These are phyloP conservation scores for Aspergillus haitiensis DNA, from an alignment of 495 filamentous ascomycete species.

Conservation along the genomic window DNA sequence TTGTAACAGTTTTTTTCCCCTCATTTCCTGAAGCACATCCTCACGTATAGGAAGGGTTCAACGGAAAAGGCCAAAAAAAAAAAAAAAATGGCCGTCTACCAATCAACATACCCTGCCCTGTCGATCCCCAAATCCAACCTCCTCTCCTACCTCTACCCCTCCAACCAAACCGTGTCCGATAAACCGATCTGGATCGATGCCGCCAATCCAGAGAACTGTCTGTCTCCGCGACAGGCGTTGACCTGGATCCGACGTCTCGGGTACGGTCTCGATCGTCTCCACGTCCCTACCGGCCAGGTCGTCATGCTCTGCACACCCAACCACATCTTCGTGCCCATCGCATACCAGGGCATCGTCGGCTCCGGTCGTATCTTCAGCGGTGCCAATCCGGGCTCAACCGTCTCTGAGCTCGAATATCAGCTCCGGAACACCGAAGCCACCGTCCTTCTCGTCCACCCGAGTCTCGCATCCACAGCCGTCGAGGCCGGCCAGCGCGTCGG, in stretches of 20 bases:
- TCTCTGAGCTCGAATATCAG: slow-evolving; percentile 44
- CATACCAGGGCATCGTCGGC: slow-evolving; percentile 50
- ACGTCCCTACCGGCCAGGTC: slow-evolving; percentile 39
- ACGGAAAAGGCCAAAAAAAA: no score
- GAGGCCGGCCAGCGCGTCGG: slow-evolving; percentile 31
- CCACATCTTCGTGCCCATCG: slow-evolving; percentile 48
- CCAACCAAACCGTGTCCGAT: slow-evolving; percentile 31
- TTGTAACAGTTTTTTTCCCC: no score
- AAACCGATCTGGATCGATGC: slow-evolving; percentile 49
- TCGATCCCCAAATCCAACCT: slow-evolving; percentile 45
- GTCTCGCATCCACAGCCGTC: slow-evolving; percentile 17
- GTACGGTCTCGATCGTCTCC: slow-evolving; percentile 39
- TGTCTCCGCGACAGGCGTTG: slow-evolving; percentile 41
- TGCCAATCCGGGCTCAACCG: slow-evolving; percentile 37
- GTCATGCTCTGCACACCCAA: slow-evolving; percentile 50
- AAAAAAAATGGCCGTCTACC: slow-evolving; percentile 4
- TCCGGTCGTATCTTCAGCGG: slow-evolving; percentile 67
- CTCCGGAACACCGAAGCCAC: slow-evolving; percentile 40
- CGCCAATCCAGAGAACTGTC: slow-evolving; percentile 29
- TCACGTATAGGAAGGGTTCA: no score
- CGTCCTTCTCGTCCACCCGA: slow-evolving; percentile 33
- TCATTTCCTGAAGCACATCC: no score
- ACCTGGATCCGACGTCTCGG: slow-evolving; percentile 44
- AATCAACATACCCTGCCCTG: slow-evolving; percentile 28
- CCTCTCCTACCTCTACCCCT: slow-evolving; percentile 47